A percentile compares a stretch with the other conserved stretches of the same genome.
These are phyloP conservation scores for Phylloporus sp. DNA, from an alignment of 768 basidiomycete species.

Conservation along the genomic window DNA sequence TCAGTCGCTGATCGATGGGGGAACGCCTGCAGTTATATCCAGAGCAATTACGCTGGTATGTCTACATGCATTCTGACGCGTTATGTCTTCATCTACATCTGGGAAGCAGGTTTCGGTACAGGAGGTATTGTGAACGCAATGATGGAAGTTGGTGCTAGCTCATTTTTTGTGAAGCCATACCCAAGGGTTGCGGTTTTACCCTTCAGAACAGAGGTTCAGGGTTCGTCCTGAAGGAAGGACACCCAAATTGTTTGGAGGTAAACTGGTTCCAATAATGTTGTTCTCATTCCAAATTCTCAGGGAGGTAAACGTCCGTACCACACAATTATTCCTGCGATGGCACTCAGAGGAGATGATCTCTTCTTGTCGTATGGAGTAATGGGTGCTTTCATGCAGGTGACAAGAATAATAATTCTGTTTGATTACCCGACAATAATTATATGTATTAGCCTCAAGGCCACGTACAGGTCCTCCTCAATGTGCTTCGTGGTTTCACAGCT, in stretches of 20 bases:
- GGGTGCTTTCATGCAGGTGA: conserved; percentile 87
- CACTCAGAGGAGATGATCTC: conserved; percentile 70
- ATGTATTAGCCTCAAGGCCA: conserved; percentile 85
- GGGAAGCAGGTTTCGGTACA: conserved; percentile 75
- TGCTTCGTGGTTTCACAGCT: conserved; percentile 80
- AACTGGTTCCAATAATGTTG: conserved; percentile 1
- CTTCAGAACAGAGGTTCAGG: conserved; percentile 91
- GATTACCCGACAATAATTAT: neutral
- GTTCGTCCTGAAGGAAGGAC: conserved; percentile 74
- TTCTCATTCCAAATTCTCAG: conserved; percentile 30
- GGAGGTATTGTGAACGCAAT: conserved; percentile 47
- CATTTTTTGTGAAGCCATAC: conserved; percentile 56
- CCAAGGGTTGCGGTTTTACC: conserved; percentile 93
- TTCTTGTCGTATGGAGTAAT: conserved; percentile 90
- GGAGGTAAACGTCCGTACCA: conserved; percentile 87
- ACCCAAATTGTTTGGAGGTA: conserved; percentile 82
- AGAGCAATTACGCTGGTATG: conserved; percentile 81
- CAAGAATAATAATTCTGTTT: neutral
- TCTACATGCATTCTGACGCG: neutral
- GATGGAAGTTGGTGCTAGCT: neutral
- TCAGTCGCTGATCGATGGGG: conserved; percentile 82
- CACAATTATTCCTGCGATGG: conserved; percentile 92
- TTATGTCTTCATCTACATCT: conserved; percentile 1
- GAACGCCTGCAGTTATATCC: conserved; percentile 85
- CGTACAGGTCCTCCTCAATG: conserved; percentile 88